A percentile compares a stretch with the other conserved stretches of the same genome.
Evolutionary conservation across 768 basidiomycete genomes (phyloP).

Genomic region (Paxillus involutus): DNA sequence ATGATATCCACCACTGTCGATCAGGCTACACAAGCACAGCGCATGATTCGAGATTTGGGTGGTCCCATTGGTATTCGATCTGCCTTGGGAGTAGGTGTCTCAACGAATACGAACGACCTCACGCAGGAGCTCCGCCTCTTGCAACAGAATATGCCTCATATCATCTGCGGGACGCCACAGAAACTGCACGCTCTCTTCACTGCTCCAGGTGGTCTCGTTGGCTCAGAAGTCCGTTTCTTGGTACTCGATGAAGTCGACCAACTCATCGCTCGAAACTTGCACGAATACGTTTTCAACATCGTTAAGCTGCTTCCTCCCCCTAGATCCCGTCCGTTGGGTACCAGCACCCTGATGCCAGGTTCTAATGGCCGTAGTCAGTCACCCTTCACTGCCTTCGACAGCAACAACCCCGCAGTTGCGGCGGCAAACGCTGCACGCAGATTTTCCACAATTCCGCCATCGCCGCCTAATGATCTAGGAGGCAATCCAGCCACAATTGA

Average conservation of each 20-base stretch:
- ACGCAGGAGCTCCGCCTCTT: slow-evolving; percentile 79
- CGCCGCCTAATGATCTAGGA: slow-evolving; percentile 43
- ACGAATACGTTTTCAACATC: slow-evolving; percentile 92
- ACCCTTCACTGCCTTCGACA: slow-evolving; percentile 49
- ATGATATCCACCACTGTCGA: slow-evolving; percentile 98
- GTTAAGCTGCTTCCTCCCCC: slow-evolving; percentile 92
- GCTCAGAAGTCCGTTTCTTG: slow-evolving; percentile 87
- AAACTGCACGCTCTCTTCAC: slow-evolving; percentile 93
- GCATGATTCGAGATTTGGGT: slow-evolving; percentile 93
- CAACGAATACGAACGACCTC: slow-evolving; percentile 58
- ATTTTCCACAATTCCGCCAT: slow-evolving; percentile 54
- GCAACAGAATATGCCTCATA: slow-evolving; percentile 90
- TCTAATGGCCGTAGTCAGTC: slow-evolving; percentile 34
- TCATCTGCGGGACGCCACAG: slow-evolving; percentile 96
- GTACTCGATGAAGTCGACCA: slow-evolving; percentile 98
- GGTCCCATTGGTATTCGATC: slow-evolving; percentile 90
- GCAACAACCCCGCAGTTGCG: slow-evolving; percentile 33
- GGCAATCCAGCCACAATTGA: slow-evolving; percentile 50
- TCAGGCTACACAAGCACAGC: slow-evolving; percentile 95
- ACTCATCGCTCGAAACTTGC: slow-evolving; percentile 93
- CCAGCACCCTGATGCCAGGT: slow-evolving; percentile 33
- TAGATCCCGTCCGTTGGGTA: slow-evolving; percentile 56
- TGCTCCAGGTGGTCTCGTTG: slow-evolving; percentile 69
- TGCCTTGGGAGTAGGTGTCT: slow-evolving; percentile 82
- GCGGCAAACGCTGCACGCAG: slow-evolving; percentile 49